phyloP scores from a whole-genome alignment of 768 basidiomycete genomes.

The Mycena polygramma region DNA sequence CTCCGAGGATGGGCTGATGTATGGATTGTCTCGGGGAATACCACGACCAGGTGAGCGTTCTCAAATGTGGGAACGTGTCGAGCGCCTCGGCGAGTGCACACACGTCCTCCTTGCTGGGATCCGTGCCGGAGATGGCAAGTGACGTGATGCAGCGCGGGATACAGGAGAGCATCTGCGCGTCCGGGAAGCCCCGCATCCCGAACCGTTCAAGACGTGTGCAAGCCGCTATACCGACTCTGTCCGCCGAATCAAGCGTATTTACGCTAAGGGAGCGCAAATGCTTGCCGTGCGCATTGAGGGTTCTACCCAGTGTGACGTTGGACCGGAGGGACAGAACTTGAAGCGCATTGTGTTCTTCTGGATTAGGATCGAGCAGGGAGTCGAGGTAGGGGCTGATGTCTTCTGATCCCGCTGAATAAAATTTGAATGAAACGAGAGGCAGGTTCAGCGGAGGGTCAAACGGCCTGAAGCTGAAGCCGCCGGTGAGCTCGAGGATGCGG shows the following conservation, averaged over 20 bases:
- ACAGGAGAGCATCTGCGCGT: constrained; percentile 3
- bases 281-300: constrained; percentile 20
- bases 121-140: constrained; percentile 13
- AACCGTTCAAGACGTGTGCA: constrained; percentile 32
- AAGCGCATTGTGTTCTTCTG: not conserved
- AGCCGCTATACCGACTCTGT: not conserved
- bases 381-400: constrained; percentile 28
- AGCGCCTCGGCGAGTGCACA: constrained; percentile 8
- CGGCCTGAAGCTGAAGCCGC: constrained; percentile 13
- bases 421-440: constrained; percentile 19
- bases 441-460: constrained; percentile 26
- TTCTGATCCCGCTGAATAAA: constrained; percentile 12
- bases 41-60: constrained; percentile 24
- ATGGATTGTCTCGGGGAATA: not conserved
- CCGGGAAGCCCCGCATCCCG: constrained; percentile 27
- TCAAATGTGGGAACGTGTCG: constrained; percentile 12
- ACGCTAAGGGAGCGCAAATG: constrained; percentile 26
- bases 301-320: not conserved
- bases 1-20: not conserved
- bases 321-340: constrained; percentile 31
- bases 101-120: not conserved
- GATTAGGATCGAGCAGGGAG: constrained; percentile 17
- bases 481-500: constrained; percentile 31
- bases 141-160: constrained; percentile 27
- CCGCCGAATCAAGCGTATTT: not conserved